A percentile compares a stretch with the other conserved stretches of the same genome.
phyloP scores from a whole-genome alignment of 805 yeast genomes.

The Scheffersomyces amazonensis region DNA sequence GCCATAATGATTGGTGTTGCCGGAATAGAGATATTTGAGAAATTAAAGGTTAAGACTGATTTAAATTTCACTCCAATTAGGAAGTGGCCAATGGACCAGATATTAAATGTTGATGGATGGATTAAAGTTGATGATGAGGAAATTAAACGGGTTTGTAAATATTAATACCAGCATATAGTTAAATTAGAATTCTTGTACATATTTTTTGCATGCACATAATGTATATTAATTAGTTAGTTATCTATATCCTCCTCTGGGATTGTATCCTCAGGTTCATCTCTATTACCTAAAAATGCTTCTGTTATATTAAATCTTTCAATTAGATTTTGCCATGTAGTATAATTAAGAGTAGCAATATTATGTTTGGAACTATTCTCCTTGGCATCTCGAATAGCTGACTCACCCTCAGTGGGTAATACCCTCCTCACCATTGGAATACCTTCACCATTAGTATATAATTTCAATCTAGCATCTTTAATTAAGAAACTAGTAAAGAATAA shows the following conservation, averaged over 20 bases:
- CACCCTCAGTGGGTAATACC: conserved; percentile 18
- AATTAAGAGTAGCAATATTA: conserved; percentile 69
- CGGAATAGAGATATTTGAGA: conserved; percentile 81
- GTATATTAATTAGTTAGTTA: neutral
- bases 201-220: too few relatives aligned
- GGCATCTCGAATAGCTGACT: conserved; percentile 15
- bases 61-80: conserved; percentile 61
- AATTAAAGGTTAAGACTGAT: conserved; percentile 44
- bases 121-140: conserved; percentile 17
- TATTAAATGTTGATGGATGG: conserved; percentile 55
- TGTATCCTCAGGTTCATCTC: conserved; percentile 29
- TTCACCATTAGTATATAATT: conserved; percentile 46
- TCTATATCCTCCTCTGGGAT: conserved; percentile 15
- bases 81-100: conserved; percentile 76
- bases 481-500: conserved; percentile 80
- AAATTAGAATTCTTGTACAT: conserved; percentile 4
- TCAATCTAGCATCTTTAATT: conserved; percentile 66
- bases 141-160: conserved; percentile 7
- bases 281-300: conserved; percentile 48
- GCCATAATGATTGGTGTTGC: conserved; percentile 98
- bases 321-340: conserved; percentile 60
- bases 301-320: conserved; percentile 55
- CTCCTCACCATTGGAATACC: conserved; percentile 45
- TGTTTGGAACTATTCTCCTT: conserved; percentile 44
- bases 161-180: neutral